Evolutionary conservation across 805 yeast species (phyloP).

Genomic region (Citeromyces matritensis): DNA sequence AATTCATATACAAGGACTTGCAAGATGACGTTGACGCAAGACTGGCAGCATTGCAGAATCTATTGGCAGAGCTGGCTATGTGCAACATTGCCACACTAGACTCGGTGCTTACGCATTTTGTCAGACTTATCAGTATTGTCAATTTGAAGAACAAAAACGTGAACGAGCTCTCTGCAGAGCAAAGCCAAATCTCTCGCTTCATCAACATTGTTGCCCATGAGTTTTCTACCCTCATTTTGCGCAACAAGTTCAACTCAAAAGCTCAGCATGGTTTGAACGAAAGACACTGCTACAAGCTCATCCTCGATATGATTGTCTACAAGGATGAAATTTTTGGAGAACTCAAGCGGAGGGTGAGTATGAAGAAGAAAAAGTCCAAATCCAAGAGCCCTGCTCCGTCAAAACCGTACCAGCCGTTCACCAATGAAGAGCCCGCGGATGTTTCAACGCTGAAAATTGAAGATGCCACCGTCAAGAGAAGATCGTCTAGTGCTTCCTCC

Average conservation of each 20-base stretch:
- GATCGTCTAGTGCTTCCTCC: too few relatives aligned
- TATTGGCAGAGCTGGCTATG: slow-evolving; percentile 51
- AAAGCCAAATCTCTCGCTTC: slow-evolving; percentile 20
- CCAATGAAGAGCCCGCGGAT: too few relatives aligned
- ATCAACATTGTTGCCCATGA: slow-evolving; percentile 41
- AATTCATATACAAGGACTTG: slow-evolving; percentile 45
- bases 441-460: too few relatives aligned
- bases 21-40: slow-evolving; percentile 17
- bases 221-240: slow-evolving; percentile 44
- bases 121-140: slow-evolving; percentile 41
- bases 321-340: slow-evolving; percentile 53
- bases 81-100: slow-evolving; percentile 68
- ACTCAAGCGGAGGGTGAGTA: slow-evolving; percentile 18
- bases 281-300: slow-evolving; percentile 27
- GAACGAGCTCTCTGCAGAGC: slow-evolving; percentile 24
- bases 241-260: slow-evolving; percentile 31
- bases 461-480: too few relatives aligned
- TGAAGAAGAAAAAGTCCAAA: neutral
- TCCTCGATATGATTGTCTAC: slow-evolving; percentile 45
- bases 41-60: slow-evolving; percentile 48
- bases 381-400: slow-evolving; percentile 1
- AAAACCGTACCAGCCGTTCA: too few relatives aligned
- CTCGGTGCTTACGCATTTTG: slow-evolving; percentile 65
- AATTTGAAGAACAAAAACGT: slow-evolving; percentile 11
- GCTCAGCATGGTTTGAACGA: slow-evolving; percentile 31